Percentiles rank a stretch among this genome's conserved stretches.
Evolutionary conservation across 257 asterid species (phyloP).

Genomic region (Przewalskia tangutica): DNA sequence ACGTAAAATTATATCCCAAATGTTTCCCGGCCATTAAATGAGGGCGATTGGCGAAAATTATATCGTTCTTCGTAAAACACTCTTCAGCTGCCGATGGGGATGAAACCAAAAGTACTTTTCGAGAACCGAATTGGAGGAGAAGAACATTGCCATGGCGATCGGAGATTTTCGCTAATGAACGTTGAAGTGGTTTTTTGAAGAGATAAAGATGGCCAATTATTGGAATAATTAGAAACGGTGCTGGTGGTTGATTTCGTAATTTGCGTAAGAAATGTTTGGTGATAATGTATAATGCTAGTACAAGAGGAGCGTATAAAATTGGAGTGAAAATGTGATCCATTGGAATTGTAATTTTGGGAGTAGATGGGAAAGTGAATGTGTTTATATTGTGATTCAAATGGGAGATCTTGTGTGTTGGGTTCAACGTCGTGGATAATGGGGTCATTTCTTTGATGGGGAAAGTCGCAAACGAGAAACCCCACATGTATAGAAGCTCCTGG

Average conservation of each 20-base stretch:
- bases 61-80: conserved; percentile 43
- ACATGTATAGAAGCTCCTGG: too few species aligned
- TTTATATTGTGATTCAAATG: not conserved
- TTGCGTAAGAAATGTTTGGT: conserved; percentile 26
- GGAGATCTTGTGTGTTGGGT: not conserved
- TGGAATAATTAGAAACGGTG: conserved; percentile 43
- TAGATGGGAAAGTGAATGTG: not conserved
- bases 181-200: conserved; percentile 42
- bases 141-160: conserved; percentile 39
- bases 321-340: not conserved
- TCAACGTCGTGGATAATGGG: not conserved
- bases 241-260: conserved; percentile 42
- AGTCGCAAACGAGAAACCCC: too few species aligned
- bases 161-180: conserved; percentile 42
- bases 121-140: conserved; percentile 54
- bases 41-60: conserved; percentile 59
- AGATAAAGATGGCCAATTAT: conserved; percentile 59
- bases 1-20: conserved; percentile 40
- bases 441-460: too few species aligned
- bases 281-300: conserved; percentile 27
- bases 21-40: conserved; percentile 37
- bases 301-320: conserved; percentile 19
- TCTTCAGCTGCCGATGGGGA: conserved; percentile 61
- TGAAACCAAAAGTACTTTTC: conserved; percentile 59
- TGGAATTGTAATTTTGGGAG: not conserved